These are phyloP conservation scores for Colletotrichum viniferum DNA, from an alignment of 2,329 filamentous ascomycete species.

Conservation along the genomic window DNA sequence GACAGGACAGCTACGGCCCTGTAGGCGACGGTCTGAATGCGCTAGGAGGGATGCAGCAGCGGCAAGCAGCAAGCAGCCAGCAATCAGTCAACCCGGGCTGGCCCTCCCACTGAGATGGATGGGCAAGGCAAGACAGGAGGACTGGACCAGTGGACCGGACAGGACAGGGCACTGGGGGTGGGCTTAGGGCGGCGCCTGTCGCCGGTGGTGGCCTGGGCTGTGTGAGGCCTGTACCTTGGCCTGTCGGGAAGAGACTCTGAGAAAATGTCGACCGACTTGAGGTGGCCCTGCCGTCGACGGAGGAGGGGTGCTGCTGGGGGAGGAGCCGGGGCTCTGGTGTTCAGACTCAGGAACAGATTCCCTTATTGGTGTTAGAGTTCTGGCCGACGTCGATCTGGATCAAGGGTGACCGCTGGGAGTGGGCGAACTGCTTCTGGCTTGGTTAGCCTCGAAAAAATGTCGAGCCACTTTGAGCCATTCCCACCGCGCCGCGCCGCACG, in stretches of 20 bases:
- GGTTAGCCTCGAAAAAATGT: conserved; percentile 15
- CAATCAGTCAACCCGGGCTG: not conserved
- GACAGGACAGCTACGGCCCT: not conserved
- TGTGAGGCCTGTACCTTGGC: not conserved
- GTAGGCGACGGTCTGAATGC: not conserved
- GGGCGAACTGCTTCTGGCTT: conserved; percentile 14
- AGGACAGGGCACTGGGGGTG: not conserved
- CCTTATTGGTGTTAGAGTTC: conserved; percentile 22
- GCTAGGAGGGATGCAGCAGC: not conserved
- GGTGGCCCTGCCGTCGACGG: not conserved
- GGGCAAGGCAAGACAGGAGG: not conserved
- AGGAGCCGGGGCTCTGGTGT: not conserved
- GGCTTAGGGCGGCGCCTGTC: not conserved
- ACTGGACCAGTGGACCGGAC: not conserved
- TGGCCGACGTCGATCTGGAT: conserved; percentile 19
- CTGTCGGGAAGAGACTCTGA: not conserved
- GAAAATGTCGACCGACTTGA: not conserved
- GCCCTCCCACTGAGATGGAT: not conserved
- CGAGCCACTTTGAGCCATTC: conserved; percentile 19
- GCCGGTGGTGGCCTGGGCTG: not conserved
- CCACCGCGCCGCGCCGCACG: conserved; percentile 4
- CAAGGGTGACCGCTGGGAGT: conserved; percentile 15
- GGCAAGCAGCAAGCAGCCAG: not conserved
- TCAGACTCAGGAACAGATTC: conserved; percentile 13
- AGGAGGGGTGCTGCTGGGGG: not conserved